Conservation (phyloP, 306 rosid species). For the Quercus robur region DNA sequence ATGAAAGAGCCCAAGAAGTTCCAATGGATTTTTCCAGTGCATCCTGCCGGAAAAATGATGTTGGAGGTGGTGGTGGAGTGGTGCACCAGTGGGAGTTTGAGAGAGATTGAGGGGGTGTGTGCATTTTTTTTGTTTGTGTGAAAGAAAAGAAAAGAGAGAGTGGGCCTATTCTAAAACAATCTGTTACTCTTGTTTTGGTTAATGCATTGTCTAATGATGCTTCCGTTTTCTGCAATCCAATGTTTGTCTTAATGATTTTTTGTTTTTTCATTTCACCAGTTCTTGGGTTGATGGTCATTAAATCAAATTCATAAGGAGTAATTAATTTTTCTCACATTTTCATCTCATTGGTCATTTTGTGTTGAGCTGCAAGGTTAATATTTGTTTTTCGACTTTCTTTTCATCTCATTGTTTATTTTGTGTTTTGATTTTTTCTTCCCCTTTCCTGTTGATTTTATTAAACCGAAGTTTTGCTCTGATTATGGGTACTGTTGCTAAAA, state of each 20-base stretch:
- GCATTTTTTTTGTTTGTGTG: too few relatives aligned
- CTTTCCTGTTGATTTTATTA: constrained; percentile 14
- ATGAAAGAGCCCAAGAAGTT: too few relatives aligned
- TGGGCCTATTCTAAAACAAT: too few relatives aligned
- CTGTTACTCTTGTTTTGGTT: not conserved
- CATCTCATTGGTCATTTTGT: not conserved
- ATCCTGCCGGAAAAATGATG: too few relatives aligned
- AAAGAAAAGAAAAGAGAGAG: too few relatives aligned
- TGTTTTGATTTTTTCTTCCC: not conserved
- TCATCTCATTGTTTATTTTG: not conserved
- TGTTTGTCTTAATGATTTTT: not conserved
- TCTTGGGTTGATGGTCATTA: not conserved
- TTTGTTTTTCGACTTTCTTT: not conserved
- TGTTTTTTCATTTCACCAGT: not conserved
- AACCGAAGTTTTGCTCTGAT: constrained; percentile 14
- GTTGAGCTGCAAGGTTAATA: not conserved
- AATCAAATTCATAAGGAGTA: not conserved
- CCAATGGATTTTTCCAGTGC: too few relatives aligned
- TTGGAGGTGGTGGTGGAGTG: too few relatives aligned
- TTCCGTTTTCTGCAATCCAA: not conserved
- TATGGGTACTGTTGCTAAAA: constrained; percentile 15
- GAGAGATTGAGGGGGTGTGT: too few relatives aligned
- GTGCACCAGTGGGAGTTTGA: too few relatives aligned
- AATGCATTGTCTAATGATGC: not conserved
- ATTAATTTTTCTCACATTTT: not conserved